Evolutionary conservation across 257 asterid genomes (phyloP).

Genomic region (Gardenia jasminoides): DNA sequence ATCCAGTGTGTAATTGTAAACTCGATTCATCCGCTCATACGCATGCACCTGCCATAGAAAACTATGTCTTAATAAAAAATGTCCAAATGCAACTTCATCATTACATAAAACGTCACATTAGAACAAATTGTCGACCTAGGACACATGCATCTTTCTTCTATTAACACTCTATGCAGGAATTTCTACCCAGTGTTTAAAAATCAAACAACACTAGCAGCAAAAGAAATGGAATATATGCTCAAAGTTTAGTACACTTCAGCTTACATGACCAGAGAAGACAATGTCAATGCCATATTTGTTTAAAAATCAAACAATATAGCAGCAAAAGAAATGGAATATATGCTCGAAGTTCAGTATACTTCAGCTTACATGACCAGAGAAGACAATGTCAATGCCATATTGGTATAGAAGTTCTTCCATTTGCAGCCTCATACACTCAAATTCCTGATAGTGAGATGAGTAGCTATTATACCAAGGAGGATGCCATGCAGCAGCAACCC

Average conservation of each 20-base stretch:
- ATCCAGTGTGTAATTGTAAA: conserved; percentile 68
- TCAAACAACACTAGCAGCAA: neutral
- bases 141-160: too few relatives aligned
- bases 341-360: neutral
- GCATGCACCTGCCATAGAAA: conserved; percentile 51
- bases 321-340: neutral
- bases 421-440: conserved; percentile 85
- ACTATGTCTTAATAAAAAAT: neutral
- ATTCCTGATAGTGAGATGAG: conserved; percentile 83
- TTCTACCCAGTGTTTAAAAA: neutral
- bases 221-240: neutral
- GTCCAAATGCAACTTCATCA: neutral
- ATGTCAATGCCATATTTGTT: conserved; percentile 59
- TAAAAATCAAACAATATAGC: neutral
- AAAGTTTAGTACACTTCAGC: conserved; percentile 9
- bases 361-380: conserved; percentile 77
- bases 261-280: conserved; percentile 86
- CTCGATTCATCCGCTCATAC: conserved; percentile 81
- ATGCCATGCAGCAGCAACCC: conserved; percentile 88
- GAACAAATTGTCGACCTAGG: neutral
- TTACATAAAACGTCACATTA: neutral
- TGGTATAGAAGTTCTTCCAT: conserved; percentile 69
- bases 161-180: neutral
- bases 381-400: conserved; percentile 64
- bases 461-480: conserved; percentile 93